phyloP scores from a whole-genome alignment of 208 protist genomes.

The Leptomonas pyrrhocoris region DNA sequence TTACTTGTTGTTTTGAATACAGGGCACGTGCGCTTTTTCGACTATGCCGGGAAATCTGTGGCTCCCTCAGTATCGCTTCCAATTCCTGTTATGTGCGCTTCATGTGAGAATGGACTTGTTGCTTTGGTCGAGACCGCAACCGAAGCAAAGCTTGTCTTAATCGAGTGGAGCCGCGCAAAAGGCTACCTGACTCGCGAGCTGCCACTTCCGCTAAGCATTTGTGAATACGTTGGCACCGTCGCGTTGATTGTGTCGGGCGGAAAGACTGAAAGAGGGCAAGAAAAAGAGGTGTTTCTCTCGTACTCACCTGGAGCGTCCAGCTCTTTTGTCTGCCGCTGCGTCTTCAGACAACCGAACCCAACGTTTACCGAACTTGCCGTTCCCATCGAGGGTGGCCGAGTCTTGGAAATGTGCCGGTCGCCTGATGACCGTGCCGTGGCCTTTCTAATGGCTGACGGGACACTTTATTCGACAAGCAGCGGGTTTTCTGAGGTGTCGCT shows the following conservation, averaged over 20 bases:
- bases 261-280: slow-evolving; percentile 3
- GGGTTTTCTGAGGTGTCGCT: slow-evolving; percentile 65
- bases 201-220: slow-evolving; percentile 29
- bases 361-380: slow-evolving; percentile 54
- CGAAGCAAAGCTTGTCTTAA: slow-evolving; percentile 31
- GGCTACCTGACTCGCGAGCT: slow-evolving; percentile 31
- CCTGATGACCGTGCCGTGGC: slow-evolving; percentile 46
- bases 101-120: slow-evolving; percentile 58
- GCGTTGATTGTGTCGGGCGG: slow-evolving; percentile 28
- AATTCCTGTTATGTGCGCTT: slow-evolving; percentile 34
- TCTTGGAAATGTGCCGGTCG: slow-evolving; percentile 62
- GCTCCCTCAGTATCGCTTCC: slow-evolving; percentile 38
- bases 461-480: slow-evolving; percentile 57
- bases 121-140: slow-evolving; percentile 28
- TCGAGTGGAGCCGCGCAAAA: slow-evolving; percentile 23
- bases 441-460: slow-evolving; percentile 66
- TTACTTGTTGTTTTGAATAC: slow-evolving; percentile 66
- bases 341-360: slow-evolving; percentile 15
- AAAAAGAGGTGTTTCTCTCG: slow-evolving; percentile 34
- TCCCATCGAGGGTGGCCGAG: slow-evolving; percentile 50
- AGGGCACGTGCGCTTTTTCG: slow-evolving; percentile 57
- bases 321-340: slow-evolving; percentile 38
- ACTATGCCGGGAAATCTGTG: slow-evolving; percentile 44
- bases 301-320: slow-evolving; percentile 20
- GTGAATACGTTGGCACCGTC: slow-evolving; percentile 15